A percentile compares a stretch with the other conserved stretches of the same genome.
Evolutionary conservation across 2,329 filamentous ascomycete genomes (phyloP).

Genomic region (Ascocoryne sarcoides): DNA sequence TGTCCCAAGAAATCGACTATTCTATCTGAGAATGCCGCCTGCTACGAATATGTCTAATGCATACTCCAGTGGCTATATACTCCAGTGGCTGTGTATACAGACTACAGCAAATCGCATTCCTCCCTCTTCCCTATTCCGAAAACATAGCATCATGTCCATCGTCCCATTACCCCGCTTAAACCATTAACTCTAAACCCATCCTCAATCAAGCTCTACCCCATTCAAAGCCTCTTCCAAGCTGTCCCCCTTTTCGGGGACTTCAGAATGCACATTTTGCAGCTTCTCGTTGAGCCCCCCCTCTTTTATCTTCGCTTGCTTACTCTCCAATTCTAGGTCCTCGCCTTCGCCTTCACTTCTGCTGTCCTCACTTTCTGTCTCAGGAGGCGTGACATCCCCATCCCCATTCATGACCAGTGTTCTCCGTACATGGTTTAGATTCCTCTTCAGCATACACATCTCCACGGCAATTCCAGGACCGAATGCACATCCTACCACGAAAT

Average conservation of each 20-base stretch:
- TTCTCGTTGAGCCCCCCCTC: slow-evolving; percentile 14
- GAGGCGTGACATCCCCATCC: slow-evolving; percentile 25
- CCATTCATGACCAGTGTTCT: slow-evolving; percentile 16
- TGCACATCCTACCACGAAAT: slow-evolving; percentile 57
- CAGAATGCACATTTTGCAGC: slow-evolving; percentile 11
- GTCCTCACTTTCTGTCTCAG: slow-evolving; percentile 25
- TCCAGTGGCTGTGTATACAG: no score
- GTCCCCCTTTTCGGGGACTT: slow-evolving; percentile 15
- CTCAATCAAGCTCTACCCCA: slow-evolving; percentile 27
- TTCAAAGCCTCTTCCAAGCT: slow-evolving; percentile 24
- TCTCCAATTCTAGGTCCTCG: slow-evolving; percentile 12
- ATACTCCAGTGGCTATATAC: no score
- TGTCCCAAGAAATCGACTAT: no score
- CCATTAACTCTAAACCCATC: neutral
- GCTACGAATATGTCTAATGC: no score
- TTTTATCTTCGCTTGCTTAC: slow-evolving; percentile 13
- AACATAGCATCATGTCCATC: no score
- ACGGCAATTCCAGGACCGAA: slow-evolving; percentile 63
- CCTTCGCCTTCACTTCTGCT: slow-evolving; percentile 21
- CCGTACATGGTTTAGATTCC: slow-evolving; percentile 25
- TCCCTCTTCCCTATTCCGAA: no score
- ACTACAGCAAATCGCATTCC: no score
- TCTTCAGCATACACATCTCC: slow-evolving; percentile 58
- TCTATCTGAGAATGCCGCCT: no score
- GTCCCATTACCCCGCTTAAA: no score